Base-by-base conservation (phyloP, 2,329 filamentous ascomycete genomes). In the Plenodomus lindquistii region DNA sequence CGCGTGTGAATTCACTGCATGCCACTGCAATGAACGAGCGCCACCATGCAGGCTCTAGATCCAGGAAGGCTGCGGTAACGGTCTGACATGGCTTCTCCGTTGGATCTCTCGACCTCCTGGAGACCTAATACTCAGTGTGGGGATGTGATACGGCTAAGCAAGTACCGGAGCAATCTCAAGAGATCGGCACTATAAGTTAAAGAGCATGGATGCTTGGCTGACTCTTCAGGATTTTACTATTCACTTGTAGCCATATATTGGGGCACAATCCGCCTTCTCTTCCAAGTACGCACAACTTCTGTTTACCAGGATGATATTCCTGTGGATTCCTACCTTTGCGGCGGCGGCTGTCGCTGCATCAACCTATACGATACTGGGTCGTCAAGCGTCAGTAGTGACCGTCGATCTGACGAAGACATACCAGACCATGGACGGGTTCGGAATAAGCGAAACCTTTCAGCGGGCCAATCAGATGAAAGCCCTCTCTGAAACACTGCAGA, bases 351-450 rank as follows among this genome's bases (percentile, higher is more conserved):
- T 7, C 9, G 27, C 6, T 13, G 27, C 15, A 31, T 13, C 27
- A 31, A 15, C 4, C 6, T 11, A 31, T 31, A 8, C 27, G 4
- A 15, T 31, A 7, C 27, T 31, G 9, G 11, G 15, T 8, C 56
- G 61, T 20, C 62, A 66, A 52, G 42, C 59, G 3, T 57, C 58
- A 2, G 60, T 55, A 8, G 71, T 78, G 46, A 75, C 68, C 0
- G 73, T 78, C n/a, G 71, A 77, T 54, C 60, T 74, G 4, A 55
- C 67, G 17, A 74, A 72, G 57, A 77, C 71, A 35, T 77, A 73
- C 59, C 76, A 78, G 65, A 74, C 65, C 7, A 77, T 78, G 50
- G 74, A 77, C 49, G 76, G 76, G 15, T 78, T 78, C 55, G 76
- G 76, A n/a, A 74, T 74, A 59, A 72, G 69, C 16, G 71, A 75